Evolutionary conservation across 148 eudicot species (phyloP), one percentile per base, ranked within the genome.

Genomic region (Euryodendron excelsum): DNA sequence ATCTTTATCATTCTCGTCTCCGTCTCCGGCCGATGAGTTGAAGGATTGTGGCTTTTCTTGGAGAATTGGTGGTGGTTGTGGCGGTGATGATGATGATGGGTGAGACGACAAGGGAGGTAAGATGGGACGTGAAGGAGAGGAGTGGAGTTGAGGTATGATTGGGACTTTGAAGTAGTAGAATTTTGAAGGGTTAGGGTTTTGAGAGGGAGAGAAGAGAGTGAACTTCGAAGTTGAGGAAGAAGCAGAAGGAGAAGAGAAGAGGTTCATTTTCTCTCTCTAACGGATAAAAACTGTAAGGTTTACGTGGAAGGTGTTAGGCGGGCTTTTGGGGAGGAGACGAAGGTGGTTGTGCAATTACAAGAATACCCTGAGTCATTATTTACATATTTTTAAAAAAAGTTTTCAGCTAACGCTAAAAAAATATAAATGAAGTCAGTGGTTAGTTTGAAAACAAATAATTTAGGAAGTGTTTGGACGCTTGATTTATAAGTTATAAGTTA

Each of bases 231-330:
- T 83, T 44, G 94, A 74, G 18, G 89, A 78, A 36, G 89, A 20
- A 30, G 90, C 77, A 44, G 88, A 53, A 30, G 87, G 62, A 28
- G 81, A 33, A 21, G 85, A 87, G 70, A 86, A 88, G 58, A 89
- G 78, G 70, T 80, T 87, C 97, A 94, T 93, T 76, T 79, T 75
- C 80, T n/a, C 23, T 36, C 5, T 67, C 5, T 72, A 41, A 37
- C 82, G 18, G 82, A 73, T 79, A 73, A 52, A n/a, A 79, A 79
- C 77, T 39, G 73, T 73, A 11, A 14, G 61, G 11, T 48, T 31
- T 36, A 58, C 77, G 18, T 74, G 78, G 77, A 59, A 25, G 36
- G 67, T 6, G 48, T 55, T 73, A 21, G 56, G 69, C 53, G 68
- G 52, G 66, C 4, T 37, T 74, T 58, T 25, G 13, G 25, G 48